Evolutionary conservation across 2,329 filamentous ascomycete genomes (phyloP).

Genomic region (Penicillium sp.): DNA sequence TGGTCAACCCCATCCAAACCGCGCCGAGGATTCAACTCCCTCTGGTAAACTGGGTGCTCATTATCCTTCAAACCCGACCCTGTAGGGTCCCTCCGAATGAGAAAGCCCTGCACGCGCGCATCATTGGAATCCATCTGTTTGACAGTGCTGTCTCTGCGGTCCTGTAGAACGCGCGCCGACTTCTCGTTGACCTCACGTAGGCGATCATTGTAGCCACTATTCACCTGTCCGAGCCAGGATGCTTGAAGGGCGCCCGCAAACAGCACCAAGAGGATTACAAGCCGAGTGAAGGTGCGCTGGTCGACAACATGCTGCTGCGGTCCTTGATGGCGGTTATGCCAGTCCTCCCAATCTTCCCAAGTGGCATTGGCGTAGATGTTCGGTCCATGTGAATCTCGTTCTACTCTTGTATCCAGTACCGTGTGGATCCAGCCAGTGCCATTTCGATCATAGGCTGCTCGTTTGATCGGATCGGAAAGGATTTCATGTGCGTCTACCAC

Average conservation of each 20-base stretch:
- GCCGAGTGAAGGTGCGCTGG: conserved; percentile 65
- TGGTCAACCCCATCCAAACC: not conserved
- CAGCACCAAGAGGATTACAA: conserved; percentile 62
- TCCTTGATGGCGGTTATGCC: conserved; percentile 51
- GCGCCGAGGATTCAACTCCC: conserved; percentile 22
- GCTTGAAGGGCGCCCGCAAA: conserved; percentile 65
- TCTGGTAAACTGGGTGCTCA: conserved; percentile 36
- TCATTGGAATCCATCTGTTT: conserved; percentile 43
- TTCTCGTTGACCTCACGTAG: conserved; percentile 58
- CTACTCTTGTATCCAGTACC: conserved; percentile 61
- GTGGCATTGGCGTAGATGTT: conserved; percentile 66
- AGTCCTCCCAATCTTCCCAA: conserved; percentile 95
- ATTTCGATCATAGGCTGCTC: conserved; percentile 70
- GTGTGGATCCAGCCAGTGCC: conserved; percentile 68
- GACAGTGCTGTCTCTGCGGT: conserved; percentile 45
- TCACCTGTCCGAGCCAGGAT: conserved; percentile 56
- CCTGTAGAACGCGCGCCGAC: conserved; percentile 50
- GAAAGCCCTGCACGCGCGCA: conserved; percentile 65
- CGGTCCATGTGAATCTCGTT: conserved; percentile 52
- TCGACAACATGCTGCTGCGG: conserved; percentile 53
- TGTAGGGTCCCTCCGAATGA: conserved; percentile 60
- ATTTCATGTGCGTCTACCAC: conserved; percentile 81
- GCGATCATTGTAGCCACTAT: conserved; percentile 56
- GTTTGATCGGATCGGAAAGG: conserved; percentile 69
- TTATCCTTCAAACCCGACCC: conserved; percentile 40